These are phyloP conservation scores for Purshia tridentata DNA, from an alignment of 306 rosid species.

Conservation along the genomic window DNA sequence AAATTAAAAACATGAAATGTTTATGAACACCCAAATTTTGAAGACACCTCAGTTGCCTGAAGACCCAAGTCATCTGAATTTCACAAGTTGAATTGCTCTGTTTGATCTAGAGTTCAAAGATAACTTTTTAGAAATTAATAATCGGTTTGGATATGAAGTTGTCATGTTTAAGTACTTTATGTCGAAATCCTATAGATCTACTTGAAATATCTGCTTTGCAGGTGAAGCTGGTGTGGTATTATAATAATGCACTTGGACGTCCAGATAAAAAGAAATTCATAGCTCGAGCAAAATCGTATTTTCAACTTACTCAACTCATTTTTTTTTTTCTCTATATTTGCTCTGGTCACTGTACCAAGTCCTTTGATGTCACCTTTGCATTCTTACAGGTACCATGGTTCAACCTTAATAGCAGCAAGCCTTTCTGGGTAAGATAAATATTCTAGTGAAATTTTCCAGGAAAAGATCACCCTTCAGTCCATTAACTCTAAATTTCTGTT, in stretches of 20 bases:
- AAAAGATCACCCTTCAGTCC: neutral
- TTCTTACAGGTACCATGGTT: slow-evolving; percentile 85
- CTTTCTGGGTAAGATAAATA: slow-evolving; percentile 76
- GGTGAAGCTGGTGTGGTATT: slow-evolving; percentile 98
- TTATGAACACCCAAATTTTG: neutral
- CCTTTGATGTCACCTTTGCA: slow-evolving; percentile 20
- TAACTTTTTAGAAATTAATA: slow-evolving; percentile 7
- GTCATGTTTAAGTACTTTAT: slow-evolving; percentile 12
- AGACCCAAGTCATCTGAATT: neutral
- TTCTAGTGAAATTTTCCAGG: neutral
- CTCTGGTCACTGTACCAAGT: slow-evolving; percentile 23
- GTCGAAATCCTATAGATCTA: neutral
- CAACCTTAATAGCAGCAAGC: slow-evolving; percentile 86
- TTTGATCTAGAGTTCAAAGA: slow-evolving; percentile 11
- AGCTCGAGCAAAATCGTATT: slow-evolving; percentile 82
- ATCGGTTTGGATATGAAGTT: slow-evolving; percentile 5
- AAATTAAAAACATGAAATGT: neutral
- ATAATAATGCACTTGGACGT: slow-evolving; percentile 91
- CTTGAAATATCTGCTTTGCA: slow-evolving; percentile 38
- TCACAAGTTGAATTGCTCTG: neutral
- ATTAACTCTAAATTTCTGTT: slow-evolving; percentile 31
- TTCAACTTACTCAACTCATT: slow-evolving; percentile 31
- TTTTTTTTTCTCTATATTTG: slow-evolving; percentile 23
- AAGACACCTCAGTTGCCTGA: neutral
- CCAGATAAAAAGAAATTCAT: slow-evolving; percentile 90